These are phyloP conservation scores for Magnusiomyces clavatus DNA, from an alignment of 1,139 yeast genomes.

Conservation along the genomic window DNA sequence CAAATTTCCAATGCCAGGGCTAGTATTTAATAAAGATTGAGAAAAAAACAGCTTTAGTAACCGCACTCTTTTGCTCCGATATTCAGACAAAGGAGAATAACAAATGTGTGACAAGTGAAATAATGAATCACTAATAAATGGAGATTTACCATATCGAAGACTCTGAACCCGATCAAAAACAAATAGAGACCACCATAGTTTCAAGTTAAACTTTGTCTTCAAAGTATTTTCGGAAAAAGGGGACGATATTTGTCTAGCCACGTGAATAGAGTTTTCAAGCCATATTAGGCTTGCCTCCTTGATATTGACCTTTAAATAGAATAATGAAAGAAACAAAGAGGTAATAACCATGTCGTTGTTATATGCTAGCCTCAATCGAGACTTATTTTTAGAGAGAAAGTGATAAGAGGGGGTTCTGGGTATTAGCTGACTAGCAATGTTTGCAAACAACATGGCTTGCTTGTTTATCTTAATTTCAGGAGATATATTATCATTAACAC, in stretches of 20 bases:
- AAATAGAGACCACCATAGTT: conserved; percentile 17
- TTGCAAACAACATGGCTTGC: conserved; percentile 1
- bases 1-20: too few species aligned
- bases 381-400: too few species aligned
- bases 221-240: not conserved
- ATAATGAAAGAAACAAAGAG: conserved; percentile 16
- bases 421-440: too few species aligned
- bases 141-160: conserved; percentile 9
- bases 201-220: not conserved
- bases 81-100: too few species aligned
- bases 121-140: conserved; percentile 3
- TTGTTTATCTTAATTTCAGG: conserved; percentile 1
- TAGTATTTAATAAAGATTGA: not conserved
- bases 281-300: conserved; percentile 16
- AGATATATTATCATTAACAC: conserved; percentile 17
- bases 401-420: too few species aligned
- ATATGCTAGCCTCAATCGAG: not conserved
- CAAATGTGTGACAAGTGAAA: not conserved
- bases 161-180: conserved; percentile 18
- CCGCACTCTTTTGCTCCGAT: not conserved
- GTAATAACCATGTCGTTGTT: conserved; percentile 6
- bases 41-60: not conserved
- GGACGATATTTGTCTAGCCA: conserved; percentile 6
- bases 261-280: conserved; percentile 16
- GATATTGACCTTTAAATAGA: conserved; percentile 15